Evolutionary conservation across 495 filamentous ascomycete genomes (phyloP).

Genomic region (Aspergillus biplanus): DNA sequence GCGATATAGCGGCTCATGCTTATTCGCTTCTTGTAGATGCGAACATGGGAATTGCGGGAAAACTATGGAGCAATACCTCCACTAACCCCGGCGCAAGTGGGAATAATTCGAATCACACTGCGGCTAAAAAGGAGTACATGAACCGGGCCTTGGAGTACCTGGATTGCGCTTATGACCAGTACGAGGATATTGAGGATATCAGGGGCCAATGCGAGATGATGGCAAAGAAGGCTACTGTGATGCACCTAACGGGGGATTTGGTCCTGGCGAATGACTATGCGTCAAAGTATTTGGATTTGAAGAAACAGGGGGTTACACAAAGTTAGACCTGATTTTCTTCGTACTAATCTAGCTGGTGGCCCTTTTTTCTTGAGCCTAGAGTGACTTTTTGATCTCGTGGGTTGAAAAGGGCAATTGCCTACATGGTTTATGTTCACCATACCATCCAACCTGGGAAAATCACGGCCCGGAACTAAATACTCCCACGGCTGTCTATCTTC

Average conservation of each 20-base stretch:
- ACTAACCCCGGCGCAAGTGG: constrained; percentile 26
- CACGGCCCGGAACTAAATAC: no score
- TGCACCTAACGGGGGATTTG: constrained; percentile 73
- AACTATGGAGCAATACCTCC: constrained; percentile 30
- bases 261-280: constrained; percentile 76
- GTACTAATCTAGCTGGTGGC: neutral
- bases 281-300: constrained; percentile 67
- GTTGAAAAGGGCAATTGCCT: no score
- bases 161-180: constrained; percentile 69
- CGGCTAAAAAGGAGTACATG: constrained; percentile 58
- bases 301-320: constrained; percentile 32
- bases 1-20: constrained; percentile 63
- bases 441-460: no score
- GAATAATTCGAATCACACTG: neutral
- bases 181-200: constrained; percentile 72
- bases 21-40: constrained; percentile 82
- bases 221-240: constrained; percentile 82
- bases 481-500: no score
- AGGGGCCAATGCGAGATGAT: constrained; percentile 79
- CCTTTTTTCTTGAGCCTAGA: no score
- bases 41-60: constrained; percentile 78
- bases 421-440: no score
- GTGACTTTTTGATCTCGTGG: no score
- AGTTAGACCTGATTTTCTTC: neutral
- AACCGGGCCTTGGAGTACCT: constrained; percentile 68